These are phyloP conservation scores for Rhazya stricta DNA, from an alignment of 257 asterid species.

Conservation along the genomic window DNA sequence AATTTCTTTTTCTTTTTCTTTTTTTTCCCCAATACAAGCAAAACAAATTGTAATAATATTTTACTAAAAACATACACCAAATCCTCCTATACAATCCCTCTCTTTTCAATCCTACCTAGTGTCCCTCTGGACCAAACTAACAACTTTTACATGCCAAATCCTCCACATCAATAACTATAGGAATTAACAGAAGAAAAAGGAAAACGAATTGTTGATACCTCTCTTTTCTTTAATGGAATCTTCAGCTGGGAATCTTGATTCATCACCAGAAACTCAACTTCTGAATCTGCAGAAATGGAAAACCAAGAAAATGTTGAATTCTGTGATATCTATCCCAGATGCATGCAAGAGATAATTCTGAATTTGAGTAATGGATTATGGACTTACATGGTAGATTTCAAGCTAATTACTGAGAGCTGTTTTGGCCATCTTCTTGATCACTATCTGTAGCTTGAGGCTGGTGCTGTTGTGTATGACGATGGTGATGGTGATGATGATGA, in stretches of 20 bases:
- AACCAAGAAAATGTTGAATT: not conserved
- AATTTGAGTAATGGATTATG: not conserved
- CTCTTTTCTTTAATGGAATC: slow-evolving; percentile 13
- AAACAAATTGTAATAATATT: slow-evolving; percentile 13
- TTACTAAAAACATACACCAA: slow-evolving; percentile 5
- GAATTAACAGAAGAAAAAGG: slow-evolving; percentile 18
- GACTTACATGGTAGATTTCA: not conserved
- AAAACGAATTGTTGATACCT: slow-evolving; percentile 28
- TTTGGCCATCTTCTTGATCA: slow-evolving; percentile 24
- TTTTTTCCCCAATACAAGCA: slow-evolving; percentile 6
- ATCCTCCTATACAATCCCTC: slow-evolving; percentile 41
- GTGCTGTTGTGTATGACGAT: slow-evolving; percentile 21
- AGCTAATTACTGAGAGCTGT: slow-evolving; percentile 18
- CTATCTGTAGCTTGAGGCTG: slow-evolving; percentile 24
- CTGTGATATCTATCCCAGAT: not conserved
- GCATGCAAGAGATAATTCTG: not conserved
- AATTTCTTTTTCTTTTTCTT: not conserved
- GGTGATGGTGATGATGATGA: slow-evolving; percentile 26
- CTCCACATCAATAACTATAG: slow-evolving; percentile 22
- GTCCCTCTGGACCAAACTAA: slow-evolving; percentile 38
- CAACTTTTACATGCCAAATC: slow-evolving; percentile 37
- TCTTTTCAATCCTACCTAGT: slow-evolving; percentile 26
- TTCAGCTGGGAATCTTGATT: slow-evolving; percentile 10
- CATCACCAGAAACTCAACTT: slow-evolving; percentile 9
- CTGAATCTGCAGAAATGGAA: slow-evolving; percentile 11